Evolutionary conservation across 31 red algal genomes (phyloP), one percentile per base, ranked within the genome.

Genomic region (Asparagopsis taxiformis): DNA sequence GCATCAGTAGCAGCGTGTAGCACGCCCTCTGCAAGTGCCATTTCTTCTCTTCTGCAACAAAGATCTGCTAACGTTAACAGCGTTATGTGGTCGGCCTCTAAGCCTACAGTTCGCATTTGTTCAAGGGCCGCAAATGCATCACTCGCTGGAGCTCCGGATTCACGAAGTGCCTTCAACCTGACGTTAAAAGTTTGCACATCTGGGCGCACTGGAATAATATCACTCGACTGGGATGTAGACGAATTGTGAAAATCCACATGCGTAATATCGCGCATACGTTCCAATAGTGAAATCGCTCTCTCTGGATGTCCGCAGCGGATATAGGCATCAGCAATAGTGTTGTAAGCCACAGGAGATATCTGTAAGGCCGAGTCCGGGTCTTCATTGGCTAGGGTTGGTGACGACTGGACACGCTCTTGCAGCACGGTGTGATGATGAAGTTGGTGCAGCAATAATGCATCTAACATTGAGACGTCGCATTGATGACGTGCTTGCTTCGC

Each of bases 271-370:
- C 69, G 39, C 80, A 85, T 74, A 23, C 69, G 56, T 36, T 85
- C 70, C 19, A 85, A 37, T 0, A 85, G 51, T 7, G 38, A 55
- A 35, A 85, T 64, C 3, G 80, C 80, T 22, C 68, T 49, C 1
- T 36, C 58, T 13, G 80, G 80, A 43, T 85, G 68, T 8, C 80
- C 80, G 60, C 80, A 85, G 9, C 80, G 80, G 66, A 85, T 85
- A 56, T 85, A 85, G 9, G 80, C 80, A 60, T 85, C 80, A 11
- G 80, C 80, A 44, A 85, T 85, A 46, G 80, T 75, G 35, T 85
- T 85, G 69, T 85, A 85, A 31, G 80, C 80, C 21, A 85, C 80
- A 34, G 80, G 80, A 7, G 69, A 85, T 15, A 85, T 62, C 51
- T 56, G 49, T 4, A 53, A n/a, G 4, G 68, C 21, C 4, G 44